Conservation (phyloP, 2,329 filamentous ascomycete genomes). For the Lachnellula subtilissima region DNA sequence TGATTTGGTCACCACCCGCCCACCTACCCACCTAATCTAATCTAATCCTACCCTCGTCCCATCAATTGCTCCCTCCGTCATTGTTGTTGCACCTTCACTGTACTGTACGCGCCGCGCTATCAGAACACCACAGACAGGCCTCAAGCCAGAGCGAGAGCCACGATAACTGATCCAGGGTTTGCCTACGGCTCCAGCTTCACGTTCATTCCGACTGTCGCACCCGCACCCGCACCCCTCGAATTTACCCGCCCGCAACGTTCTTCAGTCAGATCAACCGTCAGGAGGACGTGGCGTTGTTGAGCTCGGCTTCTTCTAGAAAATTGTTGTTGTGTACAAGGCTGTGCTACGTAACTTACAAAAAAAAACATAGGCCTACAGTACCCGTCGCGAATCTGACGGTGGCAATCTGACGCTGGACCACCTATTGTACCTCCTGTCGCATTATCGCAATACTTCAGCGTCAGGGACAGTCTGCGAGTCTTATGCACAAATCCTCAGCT, state of each 20-base stretch:
- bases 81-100: not conserved
- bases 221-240: not conserved
- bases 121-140: not conserved
- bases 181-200: slow-evolving; percentile 3
- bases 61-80: not conserved
- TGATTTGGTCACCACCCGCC: not conserved
- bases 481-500: slow-evolving; percentile 9
- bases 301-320: not conserved
- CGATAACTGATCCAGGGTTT: not conserved
- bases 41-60: not conserved
- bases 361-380: slow-evolving; percentile 21
- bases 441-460: slow-evolving; percentile 34
- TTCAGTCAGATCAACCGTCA: not conserved
- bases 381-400: slow-evolving; percentile 17
- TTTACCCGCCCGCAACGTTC: slow-evolving; percentile 8
- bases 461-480: slow-evolving; percentile 1
- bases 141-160: not conserved
- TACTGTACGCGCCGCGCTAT: not conserved
- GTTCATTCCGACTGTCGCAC: not conserved
- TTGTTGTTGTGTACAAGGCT: not conserved
- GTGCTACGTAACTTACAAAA: not conserved
- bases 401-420: not conserved
- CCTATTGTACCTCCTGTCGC: not conserved
- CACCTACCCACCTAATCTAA: not conserved
- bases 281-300: not conserved